These are phyloP conservation scores for Elymus sibiricus DNA, from an alignment of 176 grass and related monocot species.

Conservation along the genomic window DNA sequence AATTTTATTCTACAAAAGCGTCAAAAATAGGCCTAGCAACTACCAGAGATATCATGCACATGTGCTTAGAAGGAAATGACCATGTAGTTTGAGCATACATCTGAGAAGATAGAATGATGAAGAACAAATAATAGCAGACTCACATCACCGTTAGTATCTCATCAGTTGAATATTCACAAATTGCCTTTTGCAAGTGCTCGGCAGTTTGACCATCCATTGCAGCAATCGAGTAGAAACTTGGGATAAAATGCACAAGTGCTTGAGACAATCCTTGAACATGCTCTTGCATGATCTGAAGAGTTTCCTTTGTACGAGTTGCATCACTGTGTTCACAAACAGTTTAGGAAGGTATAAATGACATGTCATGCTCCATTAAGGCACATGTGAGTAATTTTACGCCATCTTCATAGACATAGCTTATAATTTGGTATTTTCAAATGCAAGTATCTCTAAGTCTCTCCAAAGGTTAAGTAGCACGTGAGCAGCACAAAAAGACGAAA, in stretches of 20 bases:
- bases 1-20: constrained; percentile 17
- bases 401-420: neutral
- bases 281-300: constrained; percentile 80
- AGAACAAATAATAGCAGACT: constrained; percentile 13
- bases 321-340: constrained; percentile 43
- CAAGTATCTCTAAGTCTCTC: neutral
- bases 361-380: neutral
- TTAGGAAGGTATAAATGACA: constrained; percentile 15
- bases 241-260: constrained; percentile 74
- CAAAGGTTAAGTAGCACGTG: neutral
- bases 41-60: neutral
- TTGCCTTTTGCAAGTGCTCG: constrained; percentile 80
- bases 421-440: neutral
- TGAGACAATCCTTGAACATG: constrained; percentile 60
- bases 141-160: constrained; percentile 93
- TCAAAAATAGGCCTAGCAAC: constrained; percentile 10
- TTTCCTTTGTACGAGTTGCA: constrained; percentile 89
- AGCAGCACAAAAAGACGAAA: neutral
- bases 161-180: constrained; percentile 73
- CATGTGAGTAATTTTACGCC: neutral
- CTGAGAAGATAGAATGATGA: neutral
- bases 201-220: constrained; percentile 95
- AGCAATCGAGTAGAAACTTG: constrained; percentile 95
- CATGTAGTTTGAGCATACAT: neutral
- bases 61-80: neutral